Evolutionary conservation across 371 early-diverging fungal species (phyloP).

Genomic region (Mortierella sp.): DNA sequence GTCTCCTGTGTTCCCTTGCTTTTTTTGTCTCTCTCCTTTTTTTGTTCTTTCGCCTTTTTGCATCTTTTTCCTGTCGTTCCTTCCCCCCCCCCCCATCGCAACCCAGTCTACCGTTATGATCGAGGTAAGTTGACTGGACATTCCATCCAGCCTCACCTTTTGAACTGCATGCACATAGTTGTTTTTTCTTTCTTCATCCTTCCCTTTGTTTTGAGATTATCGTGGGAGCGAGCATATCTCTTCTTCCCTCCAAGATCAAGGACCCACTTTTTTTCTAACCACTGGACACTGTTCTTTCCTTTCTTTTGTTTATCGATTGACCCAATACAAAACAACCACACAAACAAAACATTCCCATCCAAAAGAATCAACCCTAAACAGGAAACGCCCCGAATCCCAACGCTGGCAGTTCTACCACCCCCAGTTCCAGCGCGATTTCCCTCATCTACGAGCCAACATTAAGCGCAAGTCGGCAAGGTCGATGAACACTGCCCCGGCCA

Average conservation of each 20-base stretch:
- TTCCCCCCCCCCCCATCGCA: neutral
- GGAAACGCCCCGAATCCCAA: slow-evolving; percentile 52
- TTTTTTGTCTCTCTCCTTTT: neutral
- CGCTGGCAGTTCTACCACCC: slow-evolving; percentile 57
- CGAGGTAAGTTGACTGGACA: slow-evolving; percentile 28
- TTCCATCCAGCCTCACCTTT: neutral
- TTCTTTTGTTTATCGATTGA: neutral
- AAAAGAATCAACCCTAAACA: slow-evolving; percentile 49
- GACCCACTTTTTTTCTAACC: neutral
- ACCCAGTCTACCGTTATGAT: slow-evolving; percentile 50
- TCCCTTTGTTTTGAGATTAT: neutral
- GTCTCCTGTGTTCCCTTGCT: neutral
- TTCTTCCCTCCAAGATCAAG: neutral
- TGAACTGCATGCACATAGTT: neutral
- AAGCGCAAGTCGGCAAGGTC: slow-evolving; percentile 49
- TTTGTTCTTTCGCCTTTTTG: neutral
- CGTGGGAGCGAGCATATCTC: neutral
- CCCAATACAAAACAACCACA: neutral
- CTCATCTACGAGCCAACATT: slow-evolving; percentile 42
- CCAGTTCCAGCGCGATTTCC: slow-evolving; percentile 49
- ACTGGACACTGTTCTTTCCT: neutral
- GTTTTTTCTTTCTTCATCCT: neutral
- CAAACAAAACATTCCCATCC: neutral
- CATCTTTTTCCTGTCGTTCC: no score
- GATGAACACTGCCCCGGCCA: slow-evolving; percentile 38